Conservation (phyloP, 106 monocot genomes). For the Platanthera guangdongensis region DNA sequence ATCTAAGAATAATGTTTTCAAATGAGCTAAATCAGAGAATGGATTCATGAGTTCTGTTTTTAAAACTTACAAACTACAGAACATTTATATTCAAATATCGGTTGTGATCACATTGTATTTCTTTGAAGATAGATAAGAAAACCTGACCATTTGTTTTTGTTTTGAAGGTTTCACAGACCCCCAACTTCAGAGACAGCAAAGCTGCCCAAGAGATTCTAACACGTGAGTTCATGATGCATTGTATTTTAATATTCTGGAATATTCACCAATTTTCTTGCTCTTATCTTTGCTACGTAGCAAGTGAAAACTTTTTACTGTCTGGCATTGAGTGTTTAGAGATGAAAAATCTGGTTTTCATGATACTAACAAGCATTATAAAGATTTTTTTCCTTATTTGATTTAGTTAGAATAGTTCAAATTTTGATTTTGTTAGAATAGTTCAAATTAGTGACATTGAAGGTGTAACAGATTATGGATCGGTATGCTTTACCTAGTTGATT, state of each 20-base stretch:
- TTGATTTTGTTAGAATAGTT: neutral
- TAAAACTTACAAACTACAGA: neutral
- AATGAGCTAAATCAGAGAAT: neutral
- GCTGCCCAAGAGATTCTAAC: conserved; percentile 21
- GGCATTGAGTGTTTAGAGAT: neutral
- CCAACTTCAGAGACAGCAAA: conserved; percentile 23
- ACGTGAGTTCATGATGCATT: conserved; percentile 15
- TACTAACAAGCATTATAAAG: neutral
- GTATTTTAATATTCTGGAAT: neutral
- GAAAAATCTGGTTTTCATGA: neutral
- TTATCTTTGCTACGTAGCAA: neutral
- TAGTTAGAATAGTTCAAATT: neutral
- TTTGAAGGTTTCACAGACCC: conserved; percentile 22
- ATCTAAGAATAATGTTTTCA: neutral
- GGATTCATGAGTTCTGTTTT: neutral
- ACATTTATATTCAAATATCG: neutral
- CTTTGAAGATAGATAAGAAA: neutral
- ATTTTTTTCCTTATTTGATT: neutral
- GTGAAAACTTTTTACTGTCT: neutral
- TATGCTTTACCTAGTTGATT: neutral
- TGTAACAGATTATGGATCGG: neutral
- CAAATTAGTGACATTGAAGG: neutral
- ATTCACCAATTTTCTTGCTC: neutral
- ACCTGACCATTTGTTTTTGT: neutral
- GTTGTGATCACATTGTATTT: neutral